Conservation (phyloP, 2,329 filamentous ascomycete genomes). For the Monosporascus sp. region DNA sequence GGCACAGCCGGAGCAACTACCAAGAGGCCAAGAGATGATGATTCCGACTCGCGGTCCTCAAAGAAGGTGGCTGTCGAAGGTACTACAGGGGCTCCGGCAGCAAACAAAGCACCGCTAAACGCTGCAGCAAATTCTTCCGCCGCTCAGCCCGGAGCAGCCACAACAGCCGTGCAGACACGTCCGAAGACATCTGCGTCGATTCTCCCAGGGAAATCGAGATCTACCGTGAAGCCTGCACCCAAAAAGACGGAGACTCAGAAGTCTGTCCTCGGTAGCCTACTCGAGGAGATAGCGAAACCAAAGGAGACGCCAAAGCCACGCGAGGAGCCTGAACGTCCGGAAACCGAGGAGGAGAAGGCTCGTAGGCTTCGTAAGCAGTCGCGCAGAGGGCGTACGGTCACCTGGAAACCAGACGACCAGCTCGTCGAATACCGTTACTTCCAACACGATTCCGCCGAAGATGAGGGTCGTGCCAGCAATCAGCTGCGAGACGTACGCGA, state of each 20-base stretch:
- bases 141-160: conserved; percentile 2
- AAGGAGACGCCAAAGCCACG: conserved; percentile 42
- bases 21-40: conserved; percentile 36
- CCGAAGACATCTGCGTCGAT: conserved; percentile 24
- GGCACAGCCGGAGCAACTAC: conserved; percentile 11
- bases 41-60: conserved; percentile 27
- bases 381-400: conserved; percentile 63
- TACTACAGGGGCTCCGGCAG: conserved; percentile 21
- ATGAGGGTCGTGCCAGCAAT: conserved; percentile 60
- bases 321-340: conserved; percentile 41
- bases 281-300: conserved; percentile 45
- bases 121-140: conserved; percentile 6
- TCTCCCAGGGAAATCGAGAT: conserved; percentile 44
- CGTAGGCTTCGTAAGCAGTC: conserved; percentile 68
- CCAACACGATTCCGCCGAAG: conserved; percentile 66
- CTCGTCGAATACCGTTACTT: conserved; percentile 65
- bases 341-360: conserved; percentile 62
- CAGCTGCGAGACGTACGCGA: conserved; percentile 69
- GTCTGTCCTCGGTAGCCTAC: conserved; percentile 42
- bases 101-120: conserved; percentile 24
- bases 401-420: conserved; percentile 62
- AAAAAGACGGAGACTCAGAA: conserved; percentile 32
- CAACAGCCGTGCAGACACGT: conserved; percentile 13
- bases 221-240: conserved; percentile 33
- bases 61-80: conserved; percentile 34